Conservation (phyloP, 179 eudicot genomes). For the Vitellaria paradoxa region DNA sequence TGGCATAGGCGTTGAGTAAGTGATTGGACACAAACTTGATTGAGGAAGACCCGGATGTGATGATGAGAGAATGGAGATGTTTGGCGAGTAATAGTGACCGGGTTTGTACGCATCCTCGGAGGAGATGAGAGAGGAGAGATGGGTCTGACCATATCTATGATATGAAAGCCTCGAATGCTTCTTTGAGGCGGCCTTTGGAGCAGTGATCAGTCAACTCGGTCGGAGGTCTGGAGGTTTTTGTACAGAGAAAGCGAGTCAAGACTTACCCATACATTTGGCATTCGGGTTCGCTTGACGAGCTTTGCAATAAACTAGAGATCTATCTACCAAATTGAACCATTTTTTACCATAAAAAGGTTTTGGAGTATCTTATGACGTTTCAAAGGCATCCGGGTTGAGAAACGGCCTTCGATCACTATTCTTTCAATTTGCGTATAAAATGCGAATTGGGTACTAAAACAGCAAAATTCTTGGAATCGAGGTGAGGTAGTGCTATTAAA, state of each 20-base stretch:
- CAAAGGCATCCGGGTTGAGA: no score
- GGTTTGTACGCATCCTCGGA: constrained; percentile 48
- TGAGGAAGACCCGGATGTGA: constrained; percentile 51
- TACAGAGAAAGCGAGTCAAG: constrained; percentile 23
- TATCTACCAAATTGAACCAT: no score
- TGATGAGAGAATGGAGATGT: constrained; percentile 65
- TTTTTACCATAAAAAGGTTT: no score
- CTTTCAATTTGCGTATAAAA: no score
- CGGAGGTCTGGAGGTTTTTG: constrained; percentile 17
- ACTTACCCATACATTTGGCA: constrained; percentile 33
- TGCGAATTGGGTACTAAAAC: no score
- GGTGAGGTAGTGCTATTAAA: no score
- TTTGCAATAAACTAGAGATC: no score
- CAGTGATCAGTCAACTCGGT: constrained; percentile 42
- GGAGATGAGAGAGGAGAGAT: constrained; percentile 54
- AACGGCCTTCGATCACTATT: no score
- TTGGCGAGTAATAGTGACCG: constrained; percentile 41
- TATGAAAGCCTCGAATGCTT: constrained; percentile 57
- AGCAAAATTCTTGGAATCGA: no score
- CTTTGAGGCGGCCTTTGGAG: constrained; percentile 44
- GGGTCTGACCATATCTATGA: constrained; percentile 54
- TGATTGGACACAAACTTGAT: constrained; percentile 67
- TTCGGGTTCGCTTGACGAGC: background rate
- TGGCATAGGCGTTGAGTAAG: constrained; percentile 59
- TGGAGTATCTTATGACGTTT: no score